Base-by-base conservation (phyloP, 805 yeast species). In the Cyberlindnera bimundalis region DNA sequence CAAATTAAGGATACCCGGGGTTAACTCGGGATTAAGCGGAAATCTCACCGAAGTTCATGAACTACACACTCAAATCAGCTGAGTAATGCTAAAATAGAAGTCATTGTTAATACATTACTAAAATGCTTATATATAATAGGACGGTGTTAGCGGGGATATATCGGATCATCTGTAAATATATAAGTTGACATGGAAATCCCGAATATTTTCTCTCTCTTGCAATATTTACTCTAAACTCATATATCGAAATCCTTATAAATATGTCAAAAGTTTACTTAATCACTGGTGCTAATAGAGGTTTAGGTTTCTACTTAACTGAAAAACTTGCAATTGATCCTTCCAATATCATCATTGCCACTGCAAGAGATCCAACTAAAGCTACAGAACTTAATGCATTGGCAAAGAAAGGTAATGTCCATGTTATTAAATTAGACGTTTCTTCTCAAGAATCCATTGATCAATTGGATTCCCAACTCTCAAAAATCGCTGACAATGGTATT, bases 341-440 rank as follows among this genome's bases (percentile, higher is more conserved):
- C n/a, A 34, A 33, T 34, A 28, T 33, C 7, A 39, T 47, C n/a
- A n/a, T 47, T 6, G 46, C 43, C 8, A 31, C 56, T 4, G 42
- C 45, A 15, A 34, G 58, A 5, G 44, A 35, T 28, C 48, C 48
- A 13, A 4, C 25, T 2, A 19, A 26, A 8, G 46, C 56, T n/a
- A 29, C 35, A 1, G 51, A 38, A 11, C 26, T 53, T 5, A 12
- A 42, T 5, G 29, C 30, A 10, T 45, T 46, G 31, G 37, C 45
- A n/a, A 14, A 21, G 8, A 30, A 36, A 24, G 31, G 37, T 5
- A 60, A 61, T 30, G 45, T 59, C 37, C 50, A 54, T 12, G 30
- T 60, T 21, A 41, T 59, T n/a, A 39, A 46, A 17, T 45, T 59
- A 5, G 60, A 58, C 26, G 52, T 55, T 14, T 23, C 47, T 13